Conservation (phyloP, 768 basidiomycete genomes). For the Boletellus ananiceps region DNA sequence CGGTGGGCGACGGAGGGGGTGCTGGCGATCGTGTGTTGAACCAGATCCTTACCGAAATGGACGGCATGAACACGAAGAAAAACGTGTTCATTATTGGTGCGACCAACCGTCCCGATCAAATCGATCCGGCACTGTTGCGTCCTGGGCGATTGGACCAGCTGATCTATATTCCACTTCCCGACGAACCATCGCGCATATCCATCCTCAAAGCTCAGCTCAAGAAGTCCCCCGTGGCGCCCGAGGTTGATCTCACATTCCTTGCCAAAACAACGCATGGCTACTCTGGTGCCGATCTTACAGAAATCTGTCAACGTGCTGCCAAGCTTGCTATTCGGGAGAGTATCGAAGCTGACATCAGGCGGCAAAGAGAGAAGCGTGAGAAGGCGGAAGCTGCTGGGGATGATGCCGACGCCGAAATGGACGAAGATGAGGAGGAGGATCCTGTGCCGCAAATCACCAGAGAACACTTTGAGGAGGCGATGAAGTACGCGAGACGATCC, state of each 20-base stretch:
- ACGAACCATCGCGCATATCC: slow-evolving; percentile 84
- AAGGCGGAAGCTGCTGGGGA: slow-evolving; percentile 64
- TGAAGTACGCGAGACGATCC: slow-evolving; percentile 95
- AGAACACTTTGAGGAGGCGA: slow-evolving; percentile 98
- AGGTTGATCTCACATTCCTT: slow-evolving; percentile 82
- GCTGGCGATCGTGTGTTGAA: slow-evolving; percentile 98
- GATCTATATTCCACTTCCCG: slow-evolving; percentile 98
- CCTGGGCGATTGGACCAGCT: slow-evolving; percentile 98
- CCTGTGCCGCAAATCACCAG: slow-evolving; percentile 86
- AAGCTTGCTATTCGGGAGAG: slow-evolving; percentile 95
- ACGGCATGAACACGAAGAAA: slow-evolving; percentile 98
- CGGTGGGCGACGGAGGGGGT: slow-evolving; percentile 86
- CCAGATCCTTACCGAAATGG: slow-evolving; percentile 97
- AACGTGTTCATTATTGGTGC: slow-evolving; percentile 98
- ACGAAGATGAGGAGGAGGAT: slow-evolving; percentile 70
- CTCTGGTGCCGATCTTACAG: slow-evolving; percentile 99
- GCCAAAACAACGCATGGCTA: slow-evolving; percentile 93
- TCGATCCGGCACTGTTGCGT: slow-evolving; percentile 88
- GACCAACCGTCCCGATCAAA: slow-evolving; percentile 95
- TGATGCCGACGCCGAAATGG: slow-evolving; percentile 69
- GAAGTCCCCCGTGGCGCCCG: slow-evolving; percentile 80
- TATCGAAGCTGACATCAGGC: slow-evolving; percentile 87
- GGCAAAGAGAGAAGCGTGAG: slow-evolving; percentile 72
- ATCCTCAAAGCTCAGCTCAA: slow-evolving; percentile 90
- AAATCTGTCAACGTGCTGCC: slow-evolving; percentile 96